Evolutionary conservation across 495 filamentous ascomycete genomes (phyloP).

Genomic region (Aspergillus affinis): DNA sequence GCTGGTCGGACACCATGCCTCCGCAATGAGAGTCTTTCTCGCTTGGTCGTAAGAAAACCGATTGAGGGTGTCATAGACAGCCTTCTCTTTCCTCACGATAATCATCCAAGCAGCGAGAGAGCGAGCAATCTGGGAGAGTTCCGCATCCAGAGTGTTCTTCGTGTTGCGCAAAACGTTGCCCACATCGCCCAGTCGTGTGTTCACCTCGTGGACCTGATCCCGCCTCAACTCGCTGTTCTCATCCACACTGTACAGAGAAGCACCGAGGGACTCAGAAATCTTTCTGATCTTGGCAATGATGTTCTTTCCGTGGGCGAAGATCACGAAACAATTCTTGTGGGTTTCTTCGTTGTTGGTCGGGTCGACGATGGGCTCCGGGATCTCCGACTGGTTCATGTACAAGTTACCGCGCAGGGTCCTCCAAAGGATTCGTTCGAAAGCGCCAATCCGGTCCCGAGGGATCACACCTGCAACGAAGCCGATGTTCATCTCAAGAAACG

Average conservation of each 20-base stretch:
- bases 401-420: slow-evolving; percentile 94
- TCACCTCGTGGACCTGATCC: slow-evolving; percentile 96
- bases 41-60: slow-evolving; percentile 94
- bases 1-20: slow-evolving; percentile 95
- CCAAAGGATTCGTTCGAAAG: slow-evolving; percentile 97
- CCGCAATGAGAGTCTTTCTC: slow-evolving; percentile 92
- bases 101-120: slow-evolving; percentile 95
- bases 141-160: slow-evolving; percentile 90
- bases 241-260: slow-evolving; percentile 93
- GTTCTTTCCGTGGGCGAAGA: slow-evolving; percentile 97
- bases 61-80: slow-evolving; percentile 95
- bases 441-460: slow-evolving; percentile 83
- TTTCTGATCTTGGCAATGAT: slow-evolving; percentile 98
- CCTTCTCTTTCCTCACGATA: slow-evolving; percentile 96
- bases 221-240: slow-evolving; percentile 92
- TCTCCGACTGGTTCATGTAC: slow-evolving; percentile 99
- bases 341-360: slow-evolving; percentile 86
- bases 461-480: slow-evolving; percentile 99
- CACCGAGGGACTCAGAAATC: slow-evolving; percentile 95
- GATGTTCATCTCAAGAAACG: slow-evolving; percentile 95
- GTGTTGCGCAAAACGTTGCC: slow-evolving; percentile 90
- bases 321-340: slow-evolving; percentile 98
- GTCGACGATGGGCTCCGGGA: slow-evolving; percentile 90
- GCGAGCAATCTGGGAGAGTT: slow-evolving; percentile 88
- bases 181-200: slow-evolving; percentile 85